Evolutionary conservation across 1,139 yeast genomes (phyloP), one percentile per base, ranked within the genome.

Genomic region (Blastobotrys petasosporus): DNA sequence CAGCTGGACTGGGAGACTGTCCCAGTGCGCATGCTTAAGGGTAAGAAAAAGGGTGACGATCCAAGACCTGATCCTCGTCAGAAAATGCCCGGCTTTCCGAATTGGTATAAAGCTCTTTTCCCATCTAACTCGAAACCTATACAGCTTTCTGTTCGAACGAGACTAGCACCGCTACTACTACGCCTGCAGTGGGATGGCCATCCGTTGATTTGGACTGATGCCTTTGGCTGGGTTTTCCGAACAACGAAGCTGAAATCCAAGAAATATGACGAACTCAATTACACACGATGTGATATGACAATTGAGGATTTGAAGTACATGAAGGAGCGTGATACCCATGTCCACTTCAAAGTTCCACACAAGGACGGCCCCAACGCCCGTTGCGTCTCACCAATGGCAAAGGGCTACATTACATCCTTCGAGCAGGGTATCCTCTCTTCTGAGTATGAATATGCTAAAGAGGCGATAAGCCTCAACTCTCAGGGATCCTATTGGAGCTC

Each of bases 401-500:
- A 92, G 59, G 74, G 80, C 2, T 92, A 82, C 59, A 62, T 82
- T 28, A 69, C 78, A 37, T 78, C 74, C 56, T 90, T 86, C 61
- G 97, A 88, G 49, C 77, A 79, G 48, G 90, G 86, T 0, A 66
- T 79, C 0, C 64, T 94, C 46, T 75, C 82, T 1, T 86, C 97
- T 0, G 81, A 80, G 52, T 84, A 77, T 50, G 76, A 77, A 9
- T 70, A 80, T 50, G 97, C 97, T 0, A 74, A 75, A 48, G 84
- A 85, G 49, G 95, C 95, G 3, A 69, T 94, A 45, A 70, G 77
- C 29, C 73, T 87, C 56, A 87, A 86, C 53, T 79, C 88, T 1
- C 73, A 82, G 16, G 88, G 94, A 37, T 80, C 96, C 15, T 94
- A 94, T 63, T 94, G 98, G 99, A 79, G 84, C 61, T 85, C 96